Base-by-base conservation (phyloP, 495 filamentous ascomycete species). In the Aspergillus ellipticus region DNA sequence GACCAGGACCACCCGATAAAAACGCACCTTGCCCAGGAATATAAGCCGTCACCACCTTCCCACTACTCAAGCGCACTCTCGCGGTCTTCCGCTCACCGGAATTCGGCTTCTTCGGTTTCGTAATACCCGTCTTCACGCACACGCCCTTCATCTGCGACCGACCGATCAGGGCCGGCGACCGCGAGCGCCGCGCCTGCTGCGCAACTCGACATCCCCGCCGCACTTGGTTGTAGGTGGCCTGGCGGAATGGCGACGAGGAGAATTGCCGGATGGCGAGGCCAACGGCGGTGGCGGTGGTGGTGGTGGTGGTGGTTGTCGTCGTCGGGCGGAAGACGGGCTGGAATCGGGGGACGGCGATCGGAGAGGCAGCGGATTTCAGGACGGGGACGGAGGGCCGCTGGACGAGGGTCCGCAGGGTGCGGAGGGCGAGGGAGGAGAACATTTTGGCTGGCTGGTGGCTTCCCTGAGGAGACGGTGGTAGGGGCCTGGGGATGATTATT, bases 41-140 rank as follows among this genome's bases (percentile, higher is more conserved):
- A 79, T 95, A 96, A 54, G 85, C 85, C 53, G 87, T 96, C 57
- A 98, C 79, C 53, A 92, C 79, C 68, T 85, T 89, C 60, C 94
- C 95, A 63, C 82, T 90, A 60, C 89, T 94, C 72, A 98, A 77
- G 56, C 92, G 74, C 15, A 98, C 86, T 70, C 91, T 87, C 1
- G 92, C 92, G 21, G 87, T 89, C 78, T 98, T 98, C 43, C 94
- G 75, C 74, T 96, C 90, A 28, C 89, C 95, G 16, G 94, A 98
- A 70, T 98, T 98, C 42, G 94, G 94, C 75, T 98, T 98, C 85
- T 98, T 97, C 20, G 94, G 94, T 67, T 92, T 92, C 64, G 89
- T 92, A 42, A 90, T 86, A 66, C 85, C 86, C 54, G 96, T 95
- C 67, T 92, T 90, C 54, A 97, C 72, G 72, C 95, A 97, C 21